phyloP scores from a whole-genome alignment of 164 flowering plant species.

The Pachysandra terminalis region DNA sequence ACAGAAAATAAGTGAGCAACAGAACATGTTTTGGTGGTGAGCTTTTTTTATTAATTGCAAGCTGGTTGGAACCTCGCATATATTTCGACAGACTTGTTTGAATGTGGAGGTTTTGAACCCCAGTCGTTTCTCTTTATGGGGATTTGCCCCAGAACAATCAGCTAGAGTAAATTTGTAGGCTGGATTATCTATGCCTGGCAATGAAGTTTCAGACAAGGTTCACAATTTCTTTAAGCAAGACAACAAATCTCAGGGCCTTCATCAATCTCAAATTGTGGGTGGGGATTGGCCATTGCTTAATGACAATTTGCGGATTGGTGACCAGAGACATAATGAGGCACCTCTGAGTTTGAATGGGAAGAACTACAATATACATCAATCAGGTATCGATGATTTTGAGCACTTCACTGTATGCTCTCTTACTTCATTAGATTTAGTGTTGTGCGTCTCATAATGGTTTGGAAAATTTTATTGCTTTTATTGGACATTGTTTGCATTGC shows the following conservation, averaged over 20 bases:
- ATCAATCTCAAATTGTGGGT: slow-evolving; percentile 47
- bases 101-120: slow-evolving; percentile 10
- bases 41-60: slow-evolving; percentile 3
- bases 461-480: background rate
- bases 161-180: slow-evolving; percentile 23
- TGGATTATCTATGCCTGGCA: slow-evolving; percentile 81
- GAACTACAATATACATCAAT: slow-evolving; percentile 35
- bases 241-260: slow-evolving; percentile 45
- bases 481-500: too few relatives aligned
- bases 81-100: background rate
- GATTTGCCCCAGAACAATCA: slow-evolving; percentile 11
- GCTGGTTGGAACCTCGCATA: background rate
- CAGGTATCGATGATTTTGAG: slow-evolving; percentile 38
- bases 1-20: slow-evolving; percentile 12
- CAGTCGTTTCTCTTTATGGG: slow-evolving; percentile 12
- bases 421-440: background rate
- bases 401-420: background rate
- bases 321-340: slow-evolving; percentile 41
- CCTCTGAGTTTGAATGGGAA: slow-evolving; percentile 37
- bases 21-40: slow-evolving; percentile 1
- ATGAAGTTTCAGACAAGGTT: slow-evolving; percentile 77
- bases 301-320: slow-evolving; percentile 53
- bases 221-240: slow-evolving; percentile 85
- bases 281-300: slow-evolving; percentile 46
- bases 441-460: background rate